Evolutionary conservation across 805 yeast species (phyloP).

Genomic region (Schwanniomyces pseudopolymorphus): DNA sequence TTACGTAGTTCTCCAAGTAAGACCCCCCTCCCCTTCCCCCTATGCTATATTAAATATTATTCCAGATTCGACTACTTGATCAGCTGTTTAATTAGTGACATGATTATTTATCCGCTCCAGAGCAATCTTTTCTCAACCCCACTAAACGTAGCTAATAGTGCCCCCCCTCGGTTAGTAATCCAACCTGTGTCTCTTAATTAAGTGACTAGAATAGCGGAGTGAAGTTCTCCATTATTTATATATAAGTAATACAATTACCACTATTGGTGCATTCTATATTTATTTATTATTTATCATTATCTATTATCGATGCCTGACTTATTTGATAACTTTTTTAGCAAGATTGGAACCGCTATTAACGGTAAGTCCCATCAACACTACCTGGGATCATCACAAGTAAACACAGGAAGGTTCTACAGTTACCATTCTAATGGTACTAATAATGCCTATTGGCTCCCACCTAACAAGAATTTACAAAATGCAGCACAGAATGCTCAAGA

Average conservation of each 20-base stretch:
- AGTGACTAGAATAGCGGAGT: not conserved
- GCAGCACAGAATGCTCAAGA: constrained; percentile 2
- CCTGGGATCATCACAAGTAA: constrained; percentile 32
- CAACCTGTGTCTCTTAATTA: not conserved
- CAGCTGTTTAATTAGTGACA: not conserved
- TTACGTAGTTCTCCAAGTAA: not conserved
- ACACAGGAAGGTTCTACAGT: constrained; percentile 36
- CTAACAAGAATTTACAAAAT: constrained; percentile 5
- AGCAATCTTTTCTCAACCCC: not conserved
- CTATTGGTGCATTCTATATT: not conserved
- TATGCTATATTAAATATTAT: too few relatives aligned
- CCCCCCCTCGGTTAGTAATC: not conserved
- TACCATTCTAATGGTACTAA: constrained; percentile 36
- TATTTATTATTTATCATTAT: not conserved
- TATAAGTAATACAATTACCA: not conserved
- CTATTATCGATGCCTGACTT: constrained; percentile 19
- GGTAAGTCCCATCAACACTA: constrained; percentile 34
- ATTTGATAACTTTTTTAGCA: constrained; percentile 39
- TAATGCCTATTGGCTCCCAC: constrained; percentile 40
- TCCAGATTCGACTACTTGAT: not conserved
- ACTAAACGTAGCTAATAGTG: not conserved
- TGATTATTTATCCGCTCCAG: not conserved
- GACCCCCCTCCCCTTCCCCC: too few relatives aligned
- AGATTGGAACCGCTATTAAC: constrained; percentile 27
- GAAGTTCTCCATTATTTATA: not conserved